phyloP scores from a whole-genome alignment of 495 filamentous ascomycete species.

The Achaetomiella virescens region DNA sequence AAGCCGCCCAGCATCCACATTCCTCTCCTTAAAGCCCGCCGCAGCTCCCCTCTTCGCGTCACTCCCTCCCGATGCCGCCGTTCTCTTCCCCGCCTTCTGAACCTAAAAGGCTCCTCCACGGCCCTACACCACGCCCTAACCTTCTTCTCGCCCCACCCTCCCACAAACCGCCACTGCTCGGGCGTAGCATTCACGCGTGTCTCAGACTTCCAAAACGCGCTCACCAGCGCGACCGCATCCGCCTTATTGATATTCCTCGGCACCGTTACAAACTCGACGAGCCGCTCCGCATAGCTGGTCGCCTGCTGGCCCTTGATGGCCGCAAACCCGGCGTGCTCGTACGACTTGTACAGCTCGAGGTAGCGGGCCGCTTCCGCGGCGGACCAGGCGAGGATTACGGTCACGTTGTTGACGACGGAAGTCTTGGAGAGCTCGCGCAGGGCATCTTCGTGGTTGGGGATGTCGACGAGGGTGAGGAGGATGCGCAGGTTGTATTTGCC shows the following conservation, averaged over 20 bases:
- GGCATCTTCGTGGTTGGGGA: conserved; percentile 70
- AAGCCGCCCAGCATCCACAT: background rate
- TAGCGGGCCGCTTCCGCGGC: conserved; percentile 89
- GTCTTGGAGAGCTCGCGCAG: conserved; percentile 84
- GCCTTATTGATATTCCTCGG: conserved; percentile 90
- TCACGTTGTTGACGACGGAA: conserved; percentile 77
- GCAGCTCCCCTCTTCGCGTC: background rate
- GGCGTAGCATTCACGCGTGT: conserved; percentile 81
- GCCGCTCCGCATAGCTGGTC: conserved; percentile 72
- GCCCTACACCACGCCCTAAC: conserved; percentile 74
- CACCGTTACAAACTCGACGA: conserved; percentile 90
- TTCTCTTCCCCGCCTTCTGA: conserved; percentile 57
- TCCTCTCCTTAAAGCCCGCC: background rate
- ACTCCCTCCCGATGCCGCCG: no score
- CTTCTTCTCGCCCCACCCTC: conserved; percentile 95
- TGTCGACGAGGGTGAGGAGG: conserved; percentile 86
- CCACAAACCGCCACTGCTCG: conserved; percentile 73
- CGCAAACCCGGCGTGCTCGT: conserved; percentile 74
- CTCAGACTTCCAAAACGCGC: conserved; percentile 81
- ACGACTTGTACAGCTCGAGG: conserved; percentile 88
- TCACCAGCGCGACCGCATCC: conserved; percentile 80
- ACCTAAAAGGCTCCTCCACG: conserved; percentile 77
- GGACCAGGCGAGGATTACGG: conserved; percentile 87
- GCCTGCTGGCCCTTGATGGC: conserved; percentile 78
- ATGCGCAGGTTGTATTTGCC: conserved; percentile 80